Evolutionary conservation across 83 land plant species (phyloP), one percentile per base, ranked within the genome.

Genomic region (Diphasiastrum complanatum): DNA sequence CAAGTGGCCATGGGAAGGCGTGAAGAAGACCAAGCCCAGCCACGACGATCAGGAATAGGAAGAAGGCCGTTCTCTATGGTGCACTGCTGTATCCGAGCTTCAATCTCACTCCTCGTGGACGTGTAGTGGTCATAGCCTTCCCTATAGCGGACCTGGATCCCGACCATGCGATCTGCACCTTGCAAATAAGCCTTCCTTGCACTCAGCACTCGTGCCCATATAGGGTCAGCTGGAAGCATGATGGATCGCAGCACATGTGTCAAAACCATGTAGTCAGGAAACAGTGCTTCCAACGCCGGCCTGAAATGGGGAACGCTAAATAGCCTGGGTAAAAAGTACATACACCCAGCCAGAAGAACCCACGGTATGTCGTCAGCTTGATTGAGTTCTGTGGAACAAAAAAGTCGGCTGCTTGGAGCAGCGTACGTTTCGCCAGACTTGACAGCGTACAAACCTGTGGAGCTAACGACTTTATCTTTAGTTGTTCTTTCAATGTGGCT

Each of bases 91-190:
- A 66, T 48, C 20, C 69, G 60, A 12, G 47, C 28, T 45, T 12
- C 54, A n/a, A 66, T 24, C 20, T 53, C 36, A 30, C 41, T 38
- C 19, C 54, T 57, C 16, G 22, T 57, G 6, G 6, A 4, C 37
- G 52, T 56, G 69, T 51, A 66, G 20, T 38, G 33, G 6, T 16
- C 25, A 24, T 52, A 43, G 3, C 63, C 69, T 28, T 66, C 29
- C 2, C 61, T 32, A 62, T 54, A 66, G 4, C 69, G 60, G 0
- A 66, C 69, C 33, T 66, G 69, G 20, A 66, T 16, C 6, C 69
- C 69, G 11, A 66, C 69, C 26, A 27, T 31, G 10, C 63, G 45
- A 24, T 66, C 69, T 1, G 69, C 67, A 35, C 45, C 20, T n/a
- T 45, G 18, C 16, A 66, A 14, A 41, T 57, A 66, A 14, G 40